Conservation (phyloP, 139 green algal genomes). For the Picochlorum costavermella region DNA sequence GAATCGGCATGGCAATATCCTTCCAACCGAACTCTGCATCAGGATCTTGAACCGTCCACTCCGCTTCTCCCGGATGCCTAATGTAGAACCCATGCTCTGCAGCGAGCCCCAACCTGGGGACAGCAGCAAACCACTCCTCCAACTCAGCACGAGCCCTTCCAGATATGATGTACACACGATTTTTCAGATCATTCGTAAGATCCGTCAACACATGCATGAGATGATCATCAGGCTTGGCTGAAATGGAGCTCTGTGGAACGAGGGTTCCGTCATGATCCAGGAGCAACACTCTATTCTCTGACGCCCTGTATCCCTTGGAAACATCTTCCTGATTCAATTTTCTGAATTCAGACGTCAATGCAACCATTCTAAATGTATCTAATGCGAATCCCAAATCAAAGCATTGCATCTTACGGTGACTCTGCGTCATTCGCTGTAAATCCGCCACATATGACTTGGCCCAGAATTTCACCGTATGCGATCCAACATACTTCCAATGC, state of each 20-base stretch:
- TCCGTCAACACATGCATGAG: constrained; percentile 41
- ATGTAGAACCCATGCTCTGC: constrained; percentile 92
- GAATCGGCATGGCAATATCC: constrained; percentile 67
- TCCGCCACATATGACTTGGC: constrained; percentile 69
- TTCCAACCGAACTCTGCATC: constrained; percentile 64
- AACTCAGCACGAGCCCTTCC: constrained; percentile 66
- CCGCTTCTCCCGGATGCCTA: constrained; percentile 12
- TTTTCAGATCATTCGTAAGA: constrained; percentile 65
- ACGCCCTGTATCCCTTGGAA: constrained; percentile 47
- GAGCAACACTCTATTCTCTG: constrained; percentile 67
- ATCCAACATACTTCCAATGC: constrained; percentile 92
- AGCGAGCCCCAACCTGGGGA: constrained; percentile 77
- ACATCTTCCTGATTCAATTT: constrained; percentile 62
- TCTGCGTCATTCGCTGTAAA: constrained; percentile 55
- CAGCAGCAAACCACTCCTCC: constrained; percentile 69
- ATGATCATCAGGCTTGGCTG: constrained; percentile 27
- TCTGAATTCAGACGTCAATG: constrained; percentile 87
- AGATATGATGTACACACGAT: constrained; percentile 86
- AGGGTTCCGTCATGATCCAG: constrained; percentile 98
- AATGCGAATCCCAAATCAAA: constrained; percentile 96
- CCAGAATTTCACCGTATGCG: constrained; percentile 94
- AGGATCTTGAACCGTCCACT: constrained; percentile 34
- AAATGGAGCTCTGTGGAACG: constrained; percentile 49
- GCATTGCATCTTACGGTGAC: constrained; percentile 80
- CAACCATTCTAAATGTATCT: constrained; percentile 86